Percentiles rank a stretch among this genome's conserved stretches.
These are phyloP conservation scores for Rhizophlyctis rosea DNA, from an alignment of 192 early-diverging fungal genomes.

Conservation along the genomic window DNA sequence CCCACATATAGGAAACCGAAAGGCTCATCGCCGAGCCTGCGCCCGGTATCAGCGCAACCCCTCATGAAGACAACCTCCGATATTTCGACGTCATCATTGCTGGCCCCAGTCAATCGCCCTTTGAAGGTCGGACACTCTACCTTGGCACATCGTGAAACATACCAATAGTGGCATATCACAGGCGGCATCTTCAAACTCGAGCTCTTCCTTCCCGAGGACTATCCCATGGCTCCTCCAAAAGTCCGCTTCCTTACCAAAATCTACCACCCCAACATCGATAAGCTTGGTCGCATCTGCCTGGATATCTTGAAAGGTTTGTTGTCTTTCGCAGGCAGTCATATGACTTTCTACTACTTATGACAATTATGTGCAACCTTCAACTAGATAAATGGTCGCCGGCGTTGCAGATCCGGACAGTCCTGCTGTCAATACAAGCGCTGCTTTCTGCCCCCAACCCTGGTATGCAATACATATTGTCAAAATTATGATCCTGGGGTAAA, in stretches of 20 bases:
- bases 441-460: conserved; percentile 94
- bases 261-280: conserved; percentile 99
- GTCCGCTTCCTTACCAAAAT: conserved; percentile 96
- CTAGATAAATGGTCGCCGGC: conserved; percentile 99
- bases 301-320: conserved; percentile 92
- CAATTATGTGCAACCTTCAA: background rate
- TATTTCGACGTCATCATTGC: conserved; percentile 95
- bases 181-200: conserved; percentile 93
- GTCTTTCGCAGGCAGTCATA: background rate
- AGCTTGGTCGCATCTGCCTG: conserved; percentile 94
- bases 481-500: too few species aligned
- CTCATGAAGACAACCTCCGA: conserved; percentile 92
- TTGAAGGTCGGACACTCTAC: conserved; percentile 67
- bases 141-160: background rate
- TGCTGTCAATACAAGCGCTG: conserved; percentile 95
- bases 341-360: background rate
- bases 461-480: conserved; percentile 6
- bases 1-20: conserved; percentile 78
- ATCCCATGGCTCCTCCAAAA: conserved; percentile 98
- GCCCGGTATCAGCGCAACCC: conserved; percentile 85
- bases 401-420: conserved; percentile 94
- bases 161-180: conserved; percentile 25
- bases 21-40: conserved; percentile 89
- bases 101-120: conserved; percentile 90
- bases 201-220: conserved; percentile 94